A percentile compares a stretch with the other conserved stretches of the same genome.
Evolutionary conservation across 441 rosid genomes (phyloP).

Genomic region (Syzygium syzygioides): DNA sequence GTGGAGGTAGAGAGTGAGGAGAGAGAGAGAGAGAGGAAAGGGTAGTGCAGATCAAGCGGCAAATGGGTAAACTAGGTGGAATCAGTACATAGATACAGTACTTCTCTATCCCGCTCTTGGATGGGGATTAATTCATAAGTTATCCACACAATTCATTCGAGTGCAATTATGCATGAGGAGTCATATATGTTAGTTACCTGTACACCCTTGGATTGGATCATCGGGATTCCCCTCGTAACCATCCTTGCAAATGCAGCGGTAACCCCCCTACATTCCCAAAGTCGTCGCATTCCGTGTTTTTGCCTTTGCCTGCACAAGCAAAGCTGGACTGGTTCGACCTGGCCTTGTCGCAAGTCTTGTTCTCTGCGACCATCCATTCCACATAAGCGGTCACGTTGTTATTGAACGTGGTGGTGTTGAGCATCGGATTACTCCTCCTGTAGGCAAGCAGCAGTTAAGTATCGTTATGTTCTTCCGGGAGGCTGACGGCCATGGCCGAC

Average conservation of each 20-base stretch:
- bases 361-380: too few relatives aligned
- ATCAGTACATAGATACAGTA: neutral
- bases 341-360: rapidly evolving
- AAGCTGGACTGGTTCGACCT: rapidly evolving
- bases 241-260: rapidly evolving
- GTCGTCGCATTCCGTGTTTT: rapidly evolving
- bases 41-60: neutral
- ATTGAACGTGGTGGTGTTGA: rapidly evolving
- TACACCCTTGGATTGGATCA: rapidly evolving
- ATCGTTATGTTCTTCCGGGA: too few relatives aligned
- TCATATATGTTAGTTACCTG: neutral
- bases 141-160: too few relatives aligned
- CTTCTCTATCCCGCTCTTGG: neutral
- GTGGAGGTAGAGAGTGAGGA: neutral
- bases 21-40: neutral
- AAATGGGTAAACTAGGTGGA: neutral
- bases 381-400: too few relatives aligned
- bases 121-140: too few relatives aligned
- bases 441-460: too few relatives aligned
- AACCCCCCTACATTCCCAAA: neutral
- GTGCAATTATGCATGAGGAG: neutral
- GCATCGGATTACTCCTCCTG: too few relatives aligned
- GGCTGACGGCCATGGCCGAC: too few relatives aligned
- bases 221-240: neutral
- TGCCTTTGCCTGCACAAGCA: too few relatives aligned